phyloP scores from a whole-genome alignment of 2,329 filamentous ascomycete genomes.

The Aspergillus transmontanensis region DNA sequence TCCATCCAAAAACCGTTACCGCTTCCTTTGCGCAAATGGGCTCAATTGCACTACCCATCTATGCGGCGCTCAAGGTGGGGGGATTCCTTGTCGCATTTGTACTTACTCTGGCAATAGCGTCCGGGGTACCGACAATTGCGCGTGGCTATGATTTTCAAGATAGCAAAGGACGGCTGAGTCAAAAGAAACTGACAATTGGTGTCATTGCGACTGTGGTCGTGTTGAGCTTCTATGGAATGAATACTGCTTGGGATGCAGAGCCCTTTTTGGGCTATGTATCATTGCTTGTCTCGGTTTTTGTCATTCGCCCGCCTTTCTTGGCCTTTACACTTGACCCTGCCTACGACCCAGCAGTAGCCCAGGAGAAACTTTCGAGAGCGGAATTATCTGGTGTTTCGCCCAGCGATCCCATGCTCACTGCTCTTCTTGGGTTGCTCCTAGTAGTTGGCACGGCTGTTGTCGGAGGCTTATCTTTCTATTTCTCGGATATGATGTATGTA shows the following conservation, averaged over 20 bases:
- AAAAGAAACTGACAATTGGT: slow-evolving; percentile 31
- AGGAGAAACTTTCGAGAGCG: slow-evolving; percentile 18
- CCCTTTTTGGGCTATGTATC: slow-evolving; percentile 51
- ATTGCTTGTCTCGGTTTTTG: slow-evolving; percentile 48
- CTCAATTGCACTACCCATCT: slow-evolving; percentile 56
- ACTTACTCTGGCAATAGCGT: slow-evolving; percentile 50
- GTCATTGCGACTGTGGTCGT: slow-evolving; percentile 27
- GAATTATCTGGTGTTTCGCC: slow-evolving; percentile 18
- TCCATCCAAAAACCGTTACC: slow-evolving; percentile 18
- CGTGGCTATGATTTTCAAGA: slow-evolving; percentile 13
- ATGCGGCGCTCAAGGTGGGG: slow-evolving; percentile 58
- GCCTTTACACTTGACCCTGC: not conserved
- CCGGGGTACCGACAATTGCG: slow-evolving; percentile 43
- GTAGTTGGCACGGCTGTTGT: slow-evolving; percentile 27
- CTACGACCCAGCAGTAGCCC: slow-evolving; percentile 17
- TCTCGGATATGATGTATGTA: slow-evolving; percentile 27
- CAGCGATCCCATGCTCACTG: slow-evolving; percentile 30
- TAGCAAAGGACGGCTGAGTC: slow-evolving; percentile 24
- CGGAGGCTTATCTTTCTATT: slow-evolving; percentile 22
- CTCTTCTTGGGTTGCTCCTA: slow-evolving; percentile 31
- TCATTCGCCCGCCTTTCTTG: slow-evolving; percentile 52
- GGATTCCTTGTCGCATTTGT: slow-evolving; percentile 56
- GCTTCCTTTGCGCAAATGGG: slow-evolving; percentile 37
- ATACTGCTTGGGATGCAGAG: slow-evolving; percentile 37
- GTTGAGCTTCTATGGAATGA: slow-evolving; percentile 33